Evolutionary conservation across 2,329 filamentous ascomycete genomes (phyloP).

Genomic region (Ophiostoma triangulosporum): DNA sequence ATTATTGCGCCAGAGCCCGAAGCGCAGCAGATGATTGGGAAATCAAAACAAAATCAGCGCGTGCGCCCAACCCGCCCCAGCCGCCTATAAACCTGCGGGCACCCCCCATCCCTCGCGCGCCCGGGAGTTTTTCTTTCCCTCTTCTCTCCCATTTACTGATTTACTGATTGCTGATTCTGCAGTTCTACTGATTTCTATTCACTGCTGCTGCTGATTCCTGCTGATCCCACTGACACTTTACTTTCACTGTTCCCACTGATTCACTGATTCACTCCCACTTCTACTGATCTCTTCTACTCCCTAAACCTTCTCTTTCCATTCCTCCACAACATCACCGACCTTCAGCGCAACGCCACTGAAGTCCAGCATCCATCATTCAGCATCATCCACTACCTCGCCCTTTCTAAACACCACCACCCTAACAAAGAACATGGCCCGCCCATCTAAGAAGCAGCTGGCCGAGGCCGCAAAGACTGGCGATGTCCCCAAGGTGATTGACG

Average conservation of each 20-base stretch:
- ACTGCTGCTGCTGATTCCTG: too few relatives aligned
- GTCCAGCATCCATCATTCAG: background rate
- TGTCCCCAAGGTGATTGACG: constrained; percentile 41
- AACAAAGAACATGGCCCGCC: constrained; percentile 17
- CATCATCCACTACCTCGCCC: background rate
- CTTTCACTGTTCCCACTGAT: background rate
- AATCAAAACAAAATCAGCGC: constrained; percentile 14
- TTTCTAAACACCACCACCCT: constrained; percentile 7
- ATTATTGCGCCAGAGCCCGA: background rate
- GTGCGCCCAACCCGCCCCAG: constrained; percentile 13
- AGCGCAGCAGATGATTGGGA: background rate
- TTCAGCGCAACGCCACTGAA: constrained; percentile 13
- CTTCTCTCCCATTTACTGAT: background rate
- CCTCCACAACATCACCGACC: constrained; percentile 10
- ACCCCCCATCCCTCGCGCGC: constrained; percentile 13
- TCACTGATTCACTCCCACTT: constrained; percentile 2
- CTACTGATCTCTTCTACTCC: background rate
- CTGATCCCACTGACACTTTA: background rate
- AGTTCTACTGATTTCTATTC: background rate
- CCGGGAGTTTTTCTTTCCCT: constrained; percentile 6
- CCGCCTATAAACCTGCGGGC: constrained; percentile 16
- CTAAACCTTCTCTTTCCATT: background rate
- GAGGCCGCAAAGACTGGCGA: constrained; percentile 20
- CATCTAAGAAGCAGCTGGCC: constrained; percentile 17
- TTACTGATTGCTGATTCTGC: constrained; percentile 6